Conservation (phyloP, 2,329 filamentous ascomycete genomes). For the Ascochyta lentis region DNA sequence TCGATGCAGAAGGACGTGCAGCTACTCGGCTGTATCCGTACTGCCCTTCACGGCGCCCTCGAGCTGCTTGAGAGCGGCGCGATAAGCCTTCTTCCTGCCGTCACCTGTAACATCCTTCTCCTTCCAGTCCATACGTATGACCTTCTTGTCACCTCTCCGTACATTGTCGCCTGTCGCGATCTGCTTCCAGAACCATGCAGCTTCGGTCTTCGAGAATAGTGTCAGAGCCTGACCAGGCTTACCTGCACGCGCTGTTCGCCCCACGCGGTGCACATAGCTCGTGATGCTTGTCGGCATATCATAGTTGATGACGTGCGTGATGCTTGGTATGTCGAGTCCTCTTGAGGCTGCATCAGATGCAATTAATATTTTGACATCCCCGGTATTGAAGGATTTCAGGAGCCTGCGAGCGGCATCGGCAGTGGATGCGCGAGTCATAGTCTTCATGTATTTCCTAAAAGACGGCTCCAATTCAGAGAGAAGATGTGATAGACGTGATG, state of each 20-base stretch:
- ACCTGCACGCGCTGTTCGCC: conserved; percentile 85
- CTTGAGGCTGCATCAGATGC: conserved; percentile 93
- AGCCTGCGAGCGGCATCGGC: conserved; percentile 72
- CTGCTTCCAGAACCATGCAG: conserved; percentile 89
- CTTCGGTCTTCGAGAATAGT: conserved; percentile 80
- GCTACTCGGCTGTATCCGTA: conserved; percentile 19
- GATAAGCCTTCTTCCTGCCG: conserved; percentile 52
- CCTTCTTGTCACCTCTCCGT: conserved; percentile 53
- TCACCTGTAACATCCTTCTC: conserved; percentile 50
- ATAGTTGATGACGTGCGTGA: conserved; percentile 92
- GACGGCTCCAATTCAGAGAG: conserved; percentile 70
- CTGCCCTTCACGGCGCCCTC: conserved; percentile 63
- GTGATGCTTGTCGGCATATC: conserved; percentile 83
- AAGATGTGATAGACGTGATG: conserved; percentile 83
- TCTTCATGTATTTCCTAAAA: conserved; percentile 66
- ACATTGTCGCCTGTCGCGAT: conserved; percentile 68
- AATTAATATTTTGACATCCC: conserved; percentile 75
- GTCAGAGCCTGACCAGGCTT: conserved; percentile 82
- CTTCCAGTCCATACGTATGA: conserved; percentile 55
- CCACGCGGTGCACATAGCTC: conserved; percentile 89
- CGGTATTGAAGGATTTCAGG: conserved; percentile 68
- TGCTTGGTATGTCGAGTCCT: conserved; percentile 79
- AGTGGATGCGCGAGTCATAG: conserved; percentile 79
- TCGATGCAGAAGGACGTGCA: conserved; percentile 4
- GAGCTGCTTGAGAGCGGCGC: conserved; percentile 65